Percentiles rank a stretch among this genome's conserved stretches.
phyloP scores from a whole-genome alignment of 345 rosid genomes.

The Brassica rapa region DNA sequence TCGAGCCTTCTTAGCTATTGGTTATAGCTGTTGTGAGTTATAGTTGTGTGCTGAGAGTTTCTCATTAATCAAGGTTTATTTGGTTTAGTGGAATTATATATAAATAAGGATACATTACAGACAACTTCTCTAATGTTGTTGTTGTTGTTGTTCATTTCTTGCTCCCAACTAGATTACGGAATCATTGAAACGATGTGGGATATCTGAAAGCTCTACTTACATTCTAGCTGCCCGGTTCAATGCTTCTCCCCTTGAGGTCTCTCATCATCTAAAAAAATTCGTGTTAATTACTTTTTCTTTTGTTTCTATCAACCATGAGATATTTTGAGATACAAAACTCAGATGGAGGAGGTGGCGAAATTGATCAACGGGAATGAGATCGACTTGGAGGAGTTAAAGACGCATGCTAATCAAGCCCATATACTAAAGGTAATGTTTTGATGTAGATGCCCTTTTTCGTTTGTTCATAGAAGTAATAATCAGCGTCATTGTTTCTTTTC shows the following conservation, averaged over 20 bases:
- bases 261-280: not conserved
- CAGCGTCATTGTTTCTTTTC: constrained; percentile 18
- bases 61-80: not conserved
- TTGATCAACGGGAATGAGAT: constrained; percentile 72
- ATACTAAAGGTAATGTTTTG: constrained; percentile 64
- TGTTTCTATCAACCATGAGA: not conserved
- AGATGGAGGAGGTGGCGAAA: constrained; percentile 68
- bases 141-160: not conserved
- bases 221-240: constrained; percentile 83
- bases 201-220: constrained; percentile 66
- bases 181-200: constrained; percentile 88
- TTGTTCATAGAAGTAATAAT: not conserved
- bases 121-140: not conserved
- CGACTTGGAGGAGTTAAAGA: constrained; percentile 69
- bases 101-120: not conserved
- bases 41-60: not conserved
- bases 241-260: constrained; percentile 67
- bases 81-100: not conserved
- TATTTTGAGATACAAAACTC: constrained; percentile 6
- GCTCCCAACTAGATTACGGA: constrained; percentile 66
- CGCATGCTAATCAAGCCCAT: constrained; percentile 63
- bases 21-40: not conserved
- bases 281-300: not conserved
- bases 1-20: not conserved
- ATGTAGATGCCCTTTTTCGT: not conserved